These are phyloP conservation scores for Phaeotremella skinneri DNA, from an alignment of 768 basidiomycete species.

Conservation along the genomic window DNA sequence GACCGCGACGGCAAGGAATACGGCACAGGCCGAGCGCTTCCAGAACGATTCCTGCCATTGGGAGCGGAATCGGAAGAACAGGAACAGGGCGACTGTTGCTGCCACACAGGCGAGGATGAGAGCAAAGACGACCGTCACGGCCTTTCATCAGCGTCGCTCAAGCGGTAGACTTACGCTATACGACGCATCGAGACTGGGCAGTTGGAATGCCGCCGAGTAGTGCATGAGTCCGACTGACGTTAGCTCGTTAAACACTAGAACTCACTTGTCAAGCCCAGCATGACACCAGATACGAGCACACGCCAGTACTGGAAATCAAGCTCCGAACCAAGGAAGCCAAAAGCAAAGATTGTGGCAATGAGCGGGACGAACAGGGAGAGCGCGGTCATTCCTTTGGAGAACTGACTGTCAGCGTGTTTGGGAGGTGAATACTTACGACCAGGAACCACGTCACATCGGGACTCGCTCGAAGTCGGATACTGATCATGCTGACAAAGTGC, in stretches of 20 bases:
- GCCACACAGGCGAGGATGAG: slow-evolving; percentile 50
- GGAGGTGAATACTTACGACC: slow-evolving; percentile 25
- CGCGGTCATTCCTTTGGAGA: slow-evolving; percentile 49
- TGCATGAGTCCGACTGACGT: slow-evolving; percentile 48
- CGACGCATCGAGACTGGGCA: slow-evolving; percentile 36
- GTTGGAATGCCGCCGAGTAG: slow-evolving; percentile 51
- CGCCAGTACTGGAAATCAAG: slow-evolving; percentile 43
- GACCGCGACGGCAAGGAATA: slow-evolving; percentile 48
- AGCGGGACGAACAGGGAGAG: slow-evolving; percentile 52
- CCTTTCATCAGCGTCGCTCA: slow-evolving; percentile 8
- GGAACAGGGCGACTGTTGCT: slow-evolving; percentile 47
- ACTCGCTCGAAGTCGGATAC: slow-evolving; percentile 36
- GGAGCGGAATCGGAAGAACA: slow-evolving; percentile 50
- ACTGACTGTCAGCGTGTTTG: slow-evolving; percentile 24
- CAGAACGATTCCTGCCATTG: slow-evolving; percentile 51
- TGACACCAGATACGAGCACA: slow-evolving; percentile 40
- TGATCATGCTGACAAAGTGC: slow-evolving; percentile 51
- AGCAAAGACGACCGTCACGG: slow-evolving; percentile 49
- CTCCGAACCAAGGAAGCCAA: slow-evolving; percentile 49
- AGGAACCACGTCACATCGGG: slow-evolving; percentile 47
- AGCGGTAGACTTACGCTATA: slow-evolving; percentile 29
- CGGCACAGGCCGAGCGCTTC: slow-evolving; percentile 44
- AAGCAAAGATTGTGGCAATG: slow-evolving; percentile 43
- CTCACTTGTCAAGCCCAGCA: slow-evolving; percentile 50
- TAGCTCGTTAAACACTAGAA: slow-evolving; percentile 10